Base-by-base conservation (phyloP, 805 yeast species). In the Komagataella phaffii region DNA sequence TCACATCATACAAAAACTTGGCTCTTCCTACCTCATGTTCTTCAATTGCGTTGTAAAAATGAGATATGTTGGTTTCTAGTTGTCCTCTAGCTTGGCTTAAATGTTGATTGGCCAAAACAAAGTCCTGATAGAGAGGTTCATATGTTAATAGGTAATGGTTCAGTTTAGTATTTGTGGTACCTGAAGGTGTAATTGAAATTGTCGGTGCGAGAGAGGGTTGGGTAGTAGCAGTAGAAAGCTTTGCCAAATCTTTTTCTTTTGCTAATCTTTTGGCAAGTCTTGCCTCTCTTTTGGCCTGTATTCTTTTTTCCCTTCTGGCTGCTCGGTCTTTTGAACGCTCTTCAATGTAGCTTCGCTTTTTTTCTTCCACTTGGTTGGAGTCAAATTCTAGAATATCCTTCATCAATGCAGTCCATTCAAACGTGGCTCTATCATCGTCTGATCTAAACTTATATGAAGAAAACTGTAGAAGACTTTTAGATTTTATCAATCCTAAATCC, bases 401-500 rank as follows among this genome's bases (percentile, higher is more conserved):
- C 40, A 30, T 30, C 14, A 30, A 8, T 4, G 4, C 14, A 30
- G 40, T 30, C 60, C 60, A 59, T 45, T 55, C 54, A 43, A 52
- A 40, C 44, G 49, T 53, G 7, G 49, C 24, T 7, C 51, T 49
- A 14, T 52, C 57, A 50, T 57, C 60, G 17, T 59, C 60, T 30
- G 55, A 53, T 12, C 53, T 52, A 46, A 57, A 58, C 18, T 24
- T 51, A 47, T 57, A 57, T 6, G 53, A 52, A 24, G 51, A 50
- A 2, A 50, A 48, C 1, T 30, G 40, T 30, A 30, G 10, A 14
- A 30, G 12, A 8, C 40, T 30, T 30, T 30, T 30, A 8, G 40
- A 30, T 44, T 51, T 57, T 19, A 58, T 50, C n/a, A 58, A 24
- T 47, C 53, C 55, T 49, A 58, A 47, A 3, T 57, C 56, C 12